These are phyloP conservation scores for Tolypocladium tropicale DNA, from an alignment of 2,329 filamentous ascomycete genomes.

Conservation along the genomic window DNA sequence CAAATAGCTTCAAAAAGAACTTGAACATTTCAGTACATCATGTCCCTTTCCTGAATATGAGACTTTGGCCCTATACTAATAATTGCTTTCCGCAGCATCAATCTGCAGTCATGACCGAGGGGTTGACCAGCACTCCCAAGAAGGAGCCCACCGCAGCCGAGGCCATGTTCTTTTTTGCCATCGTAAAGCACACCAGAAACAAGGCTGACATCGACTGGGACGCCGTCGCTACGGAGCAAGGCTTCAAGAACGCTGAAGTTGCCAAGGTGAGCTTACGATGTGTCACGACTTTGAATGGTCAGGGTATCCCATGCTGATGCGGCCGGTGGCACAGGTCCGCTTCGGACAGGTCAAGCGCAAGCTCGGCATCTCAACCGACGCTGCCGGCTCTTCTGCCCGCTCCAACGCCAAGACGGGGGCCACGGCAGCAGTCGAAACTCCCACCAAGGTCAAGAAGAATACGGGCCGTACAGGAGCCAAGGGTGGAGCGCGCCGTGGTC, in stretches of 20 bases:
- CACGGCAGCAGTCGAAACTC: constrained; percentile 5
- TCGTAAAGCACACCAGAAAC: constrained; percentile 32
- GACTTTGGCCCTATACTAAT: not conserved
- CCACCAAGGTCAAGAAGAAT: constrained; percentile 20
- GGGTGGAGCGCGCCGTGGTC: constrained; percentile 7
- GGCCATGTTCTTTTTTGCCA: constrained; percentile 32
- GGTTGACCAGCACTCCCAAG: constrained; percentile 7
- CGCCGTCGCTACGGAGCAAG: constrained; percentile 27
- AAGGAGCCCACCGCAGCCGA: constrained; percentile 29
- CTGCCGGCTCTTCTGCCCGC: constrained; percentile 4
- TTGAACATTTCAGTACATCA: not conserved
- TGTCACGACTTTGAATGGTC: too few relatives aligned
- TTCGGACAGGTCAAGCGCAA: constrained; percentile 41
- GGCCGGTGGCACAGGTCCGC: constrained; percentile 22
- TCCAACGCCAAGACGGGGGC: constrained; percentile 13
- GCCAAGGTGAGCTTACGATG: constrained; percentile 26
- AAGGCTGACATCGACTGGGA: constrained; percentile 39
- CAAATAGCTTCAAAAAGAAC: not conserved
- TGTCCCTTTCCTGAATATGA: not conserved
- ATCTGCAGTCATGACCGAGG: constrained; percentile 17
- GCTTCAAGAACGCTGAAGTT: constrained; percentile 33
- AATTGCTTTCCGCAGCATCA: not conserved
- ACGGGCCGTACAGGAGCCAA: constrained; percentile 12
- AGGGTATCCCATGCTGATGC: not conserved
- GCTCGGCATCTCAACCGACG: constrained; percentile 22